Conservation (phyloP, 108 stramenopile species). For the Seminavis robusta region DNA sequence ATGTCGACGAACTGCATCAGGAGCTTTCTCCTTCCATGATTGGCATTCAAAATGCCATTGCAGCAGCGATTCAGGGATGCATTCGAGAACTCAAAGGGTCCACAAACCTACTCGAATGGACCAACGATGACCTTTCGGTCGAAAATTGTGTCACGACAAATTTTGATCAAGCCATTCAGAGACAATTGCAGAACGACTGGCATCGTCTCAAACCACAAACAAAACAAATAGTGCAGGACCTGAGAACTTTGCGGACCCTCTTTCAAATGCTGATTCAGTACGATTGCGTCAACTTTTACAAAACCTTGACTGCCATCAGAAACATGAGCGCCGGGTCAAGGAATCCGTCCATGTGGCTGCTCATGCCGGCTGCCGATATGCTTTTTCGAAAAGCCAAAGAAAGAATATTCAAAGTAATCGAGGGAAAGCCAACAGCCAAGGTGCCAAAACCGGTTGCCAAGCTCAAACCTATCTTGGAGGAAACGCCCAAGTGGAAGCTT, state of each 20-base stretch:
- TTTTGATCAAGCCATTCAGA: slow-evolving; percentile 79
- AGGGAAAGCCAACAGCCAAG: slow-evolving; percentile 29
- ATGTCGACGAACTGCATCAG: slow-evolving; percentile 87
- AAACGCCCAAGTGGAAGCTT: slow-evolving; percentile 92
- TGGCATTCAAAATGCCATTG: slow-evolving; percentile 84
- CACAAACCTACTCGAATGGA: slow-evolving; percentile 65
- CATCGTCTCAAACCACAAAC: slow-evolving; percentile 81
- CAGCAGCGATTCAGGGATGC: slow-evolving; percentile 84
- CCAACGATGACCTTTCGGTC: slow-evolving; percentile 54
- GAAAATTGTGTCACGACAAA: slow-evolving; percentile 87
- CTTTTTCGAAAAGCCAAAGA: slow-evolving; percentile 89
- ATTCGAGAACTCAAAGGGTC: slow-evolving; percentile 79
- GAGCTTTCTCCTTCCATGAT: slow-evolving; percentile 80
- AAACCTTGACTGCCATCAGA: slow-evolving; percentile 70
- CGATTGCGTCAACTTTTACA: slow-evolving; percentile 92
- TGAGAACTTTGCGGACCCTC: slow-evolving; percentile 81
- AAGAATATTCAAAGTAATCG: slow-evolving; percentile 68
- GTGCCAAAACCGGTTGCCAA: slow-evolving; percentile 45
- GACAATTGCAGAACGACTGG: slow-evolving; percentile 96
- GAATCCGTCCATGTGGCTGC: slow-evolving; percentile 86
- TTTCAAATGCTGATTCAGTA: slow-evolving; percentile 90
- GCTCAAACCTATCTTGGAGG: slow-evolving; percentile 75
- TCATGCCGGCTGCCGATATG: slow-evolving; percentile 82
- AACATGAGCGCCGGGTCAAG: slow-evolving; percentile 55
- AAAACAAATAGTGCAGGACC: slow-evolving; percentile 88